Evolutionary conservation across 129 eudicot genomes (phyloP).

Genomic region (Artemisia argyi): DNA sequence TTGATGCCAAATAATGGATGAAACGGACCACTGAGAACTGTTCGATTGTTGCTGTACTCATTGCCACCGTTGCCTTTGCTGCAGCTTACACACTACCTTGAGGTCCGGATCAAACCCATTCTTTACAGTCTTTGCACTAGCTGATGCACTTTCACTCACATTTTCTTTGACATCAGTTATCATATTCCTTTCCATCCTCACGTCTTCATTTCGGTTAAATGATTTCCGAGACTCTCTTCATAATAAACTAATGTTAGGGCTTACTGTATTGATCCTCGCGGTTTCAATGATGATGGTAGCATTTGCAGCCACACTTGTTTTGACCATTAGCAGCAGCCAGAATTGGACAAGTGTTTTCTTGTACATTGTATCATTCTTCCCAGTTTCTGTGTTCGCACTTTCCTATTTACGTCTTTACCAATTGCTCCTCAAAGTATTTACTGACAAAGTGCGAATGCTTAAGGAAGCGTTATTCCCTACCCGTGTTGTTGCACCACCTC

Average conservation of each 20-base stretch:
- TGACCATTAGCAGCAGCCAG: conserved; percentile 8
- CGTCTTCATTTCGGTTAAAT: conserved; percentile 25
- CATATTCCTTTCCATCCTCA: conserved; percentile 34
- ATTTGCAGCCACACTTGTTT: conserved; percentile 37
- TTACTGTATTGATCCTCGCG: conserved; percentile 28
- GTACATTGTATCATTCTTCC: conserved; percentile 30
- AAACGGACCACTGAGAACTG: conserved; percentile 38
- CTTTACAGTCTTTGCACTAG: conserved; percentile 28
- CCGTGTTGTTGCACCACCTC: conserved; percentile 1
- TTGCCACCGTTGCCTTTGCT: conserved; percentile 41
- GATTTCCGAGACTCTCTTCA: conserved; percentile 28
- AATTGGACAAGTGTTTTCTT: conserved; percentile 28
- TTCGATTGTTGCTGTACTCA: conserved; percentile 40
- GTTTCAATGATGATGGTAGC: conserved; percentile 47
- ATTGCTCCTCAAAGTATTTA: conserved; percentile 21
- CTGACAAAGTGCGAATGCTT: background rate
- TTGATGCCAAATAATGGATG: conserved; percentile 38
- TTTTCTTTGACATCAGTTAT: conserved; percentile 35
- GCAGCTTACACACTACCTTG: conserved; percentile 44
- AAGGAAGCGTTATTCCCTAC: conserved; percentile 10
- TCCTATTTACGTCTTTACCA: conserved; percentile 30
- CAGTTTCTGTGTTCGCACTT: conserved; percentile 26
- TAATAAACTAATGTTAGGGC: conserved; percentile 26
- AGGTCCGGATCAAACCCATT: conserved; percentile 29
- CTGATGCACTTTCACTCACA: conserved; percentile 31